Evolutionary conservation across 1,284 basidiomycete genomes (phyloP).

Genomic region (Ustilago trichophora): DNA sequence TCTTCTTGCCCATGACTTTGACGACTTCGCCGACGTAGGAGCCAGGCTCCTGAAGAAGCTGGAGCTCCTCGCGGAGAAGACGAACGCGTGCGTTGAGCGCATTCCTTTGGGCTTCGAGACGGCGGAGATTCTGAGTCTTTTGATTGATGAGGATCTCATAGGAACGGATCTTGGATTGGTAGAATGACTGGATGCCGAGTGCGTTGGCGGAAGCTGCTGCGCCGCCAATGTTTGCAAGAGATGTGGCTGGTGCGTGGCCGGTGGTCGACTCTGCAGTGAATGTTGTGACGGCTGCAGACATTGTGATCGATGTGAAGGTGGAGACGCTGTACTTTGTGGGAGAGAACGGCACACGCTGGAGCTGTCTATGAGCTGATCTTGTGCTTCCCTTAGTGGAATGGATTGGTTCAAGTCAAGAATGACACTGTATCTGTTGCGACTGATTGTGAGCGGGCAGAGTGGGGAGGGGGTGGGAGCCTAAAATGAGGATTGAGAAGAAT

Average conservation of each 20-base stretch:
- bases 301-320: too few species aligned
- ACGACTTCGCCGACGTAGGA: slow-evolving; percentile 98
- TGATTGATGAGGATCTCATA: slow-evolving; percentile 91
- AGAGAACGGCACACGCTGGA: too few species aligned
- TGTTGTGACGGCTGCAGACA: slow-evolving; percentile 44
- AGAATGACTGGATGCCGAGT: slow-evolving; percentile 76
- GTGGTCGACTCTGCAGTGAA: slow-evolving; percentile 23
- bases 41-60: slow-evolving; percentile 93
- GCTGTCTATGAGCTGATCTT: too few species aligned
- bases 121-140: slow-evolving; percentile 94
- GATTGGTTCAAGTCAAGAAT: too few species aligned
- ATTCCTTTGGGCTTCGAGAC: slow-evolving; percentile 95
- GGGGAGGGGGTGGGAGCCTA: too few species aligned
- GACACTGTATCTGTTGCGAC: too few species aligned
- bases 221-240: slow-evolving; percentile 39
- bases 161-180: slow-evolving; percentile 92
- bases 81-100: slow-evolving; percentile 91
- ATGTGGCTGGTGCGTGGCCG: slow-evolving; percentile 2
- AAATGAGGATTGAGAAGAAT: too few species aligned
- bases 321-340: too few species aligned
- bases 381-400: too few species aligned
- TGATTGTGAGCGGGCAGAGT: too few species aligned
- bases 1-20: slow-evolving; percentile 99
- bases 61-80: slow-evolving; percentile 86
- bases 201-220: slow-evolving; percentile 40